phyloP scores from a whole-genome alignment of 1,284 basidiomycete species.

The Austroboletus rostrupii region DNA sequence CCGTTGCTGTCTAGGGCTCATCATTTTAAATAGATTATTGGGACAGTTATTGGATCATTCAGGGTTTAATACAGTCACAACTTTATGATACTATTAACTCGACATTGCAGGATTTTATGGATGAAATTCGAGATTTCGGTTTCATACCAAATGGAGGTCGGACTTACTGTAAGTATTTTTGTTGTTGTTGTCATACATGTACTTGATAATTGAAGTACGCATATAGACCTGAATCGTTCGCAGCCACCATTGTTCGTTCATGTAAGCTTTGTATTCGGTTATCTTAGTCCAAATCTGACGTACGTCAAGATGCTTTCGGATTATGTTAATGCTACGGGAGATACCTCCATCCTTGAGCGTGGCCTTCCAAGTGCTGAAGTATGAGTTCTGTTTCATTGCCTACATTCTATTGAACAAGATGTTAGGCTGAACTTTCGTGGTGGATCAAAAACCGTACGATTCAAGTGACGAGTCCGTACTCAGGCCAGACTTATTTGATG shows the following conservation, averaged over 20 bases:
- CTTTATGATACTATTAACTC: constrained; percentile 71
- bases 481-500: constrained; percentile 59
- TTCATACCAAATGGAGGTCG: constrained; percentile 93
- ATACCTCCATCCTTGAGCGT: constrained; percentile 56
- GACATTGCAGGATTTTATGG: constrained; percentile 90
- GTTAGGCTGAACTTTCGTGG: constrained; percentile 71
- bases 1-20: constrained; percentile 10
- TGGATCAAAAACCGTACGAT: constrained; percentile 78
- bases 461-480: constrained; percentile 70
- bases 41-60: constrained; percentile 86
- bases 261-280: constrained; percentile 38
- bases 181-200: constrained; percentile 11
- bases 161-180: constrained; percentile 59
- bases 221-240: constrained; percentile 76
- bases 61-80: constrained; percentile 78
- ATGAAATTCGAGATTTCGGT: constrained; percentile 74
- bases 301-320: background rate
- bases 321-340: constrained; percentile 38
- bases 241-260: constrained; percentile 87
- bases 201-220: background rate
- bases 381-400: constrained; percentile 3
- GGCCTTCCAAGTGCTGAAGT: constrained; percentile 63
- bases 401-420: constrained; percentile 26
- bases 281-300: no score
- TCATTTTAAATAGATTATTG: constrained; percentile 55